A percentile compares a stretch with the other conserved stretches of the same genome.
phyloP scores from a whole-genome alignment of 495 filamentous ascomycete species.

The Penicillium arizonense region DNA sequence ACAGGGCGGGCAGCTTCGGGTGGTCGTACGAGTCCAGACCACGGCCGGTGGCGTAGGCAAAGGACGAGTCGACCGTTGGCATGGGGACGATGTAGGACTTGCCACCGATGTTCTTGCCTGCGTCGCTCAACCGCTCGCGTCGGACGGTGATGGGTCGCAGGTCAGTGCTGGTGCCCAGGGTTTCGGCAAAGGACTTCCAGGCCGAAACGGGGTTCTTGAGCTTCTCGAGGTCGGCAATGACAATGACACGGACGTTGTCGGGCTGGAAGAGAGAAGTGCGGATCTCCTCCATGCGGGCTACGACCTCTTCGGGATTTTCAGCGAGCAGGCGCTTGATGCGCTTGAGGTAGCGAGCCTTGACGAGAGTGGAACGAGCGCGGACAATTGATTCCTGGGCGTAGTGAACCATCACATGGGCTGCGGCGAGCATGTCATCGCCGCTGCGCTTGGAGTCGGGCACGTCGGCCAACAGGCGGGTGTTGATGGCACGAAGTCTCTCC shows the following conservation, averaged over 20 bases:
- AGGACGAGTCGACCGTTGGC: constrained; percentile 91
- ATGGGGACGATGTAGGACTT: constrained; percentile 82
- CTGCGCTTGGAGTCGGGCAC: constrained; percentile 90
- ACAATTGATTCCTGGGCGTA: constrained; percentile 68
- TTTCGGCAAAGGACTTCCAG: constrained; percentile 66
- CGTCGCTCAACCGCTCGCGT: constrained; percentile 62
- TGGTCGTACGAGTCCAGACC: constrained; percentile 75
- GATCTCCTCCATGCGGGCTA: constrained; percentile 74
- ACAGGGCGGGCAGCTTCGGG: constrained; percentile 74
- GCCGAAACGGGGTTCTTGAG: constrained; percentile 76
- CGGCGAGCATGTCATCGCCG: constrained; percentile 64
- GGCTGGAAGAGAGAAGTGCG: constrained; percentile 70
- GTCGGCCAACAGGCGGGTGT: constrained; percentile 85
- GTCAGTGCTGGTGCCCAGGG: constrained; percentile 44
- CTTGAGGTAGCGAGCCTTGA: constrained; percentile 86
- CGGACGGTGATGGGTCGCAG: constrained; percentile 60
- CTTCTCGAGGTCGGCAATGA: constrained; percentile 78
- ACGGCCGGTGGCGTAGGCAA: constrained; percentile 68
- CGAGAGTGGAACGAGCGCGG: constrained; percentile 76
- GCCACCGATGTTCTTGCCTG: constrained; percentile 69
- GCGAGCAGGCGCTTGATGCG: constrained; percentile 75
- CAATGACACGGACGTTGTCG: constrained; percentile 78
- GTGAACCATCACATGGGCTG: constrained; percentile 81
- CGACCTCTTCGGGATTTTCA: constrained; percentile 65
- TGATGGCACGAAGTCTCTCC: constrained; percentile 74